These are phyloP conservation scores for Alternaria sp. DNA, from an alignment of 2,329 filamentous ascomycete genomes.

Conservation along the genomic window DNA sequence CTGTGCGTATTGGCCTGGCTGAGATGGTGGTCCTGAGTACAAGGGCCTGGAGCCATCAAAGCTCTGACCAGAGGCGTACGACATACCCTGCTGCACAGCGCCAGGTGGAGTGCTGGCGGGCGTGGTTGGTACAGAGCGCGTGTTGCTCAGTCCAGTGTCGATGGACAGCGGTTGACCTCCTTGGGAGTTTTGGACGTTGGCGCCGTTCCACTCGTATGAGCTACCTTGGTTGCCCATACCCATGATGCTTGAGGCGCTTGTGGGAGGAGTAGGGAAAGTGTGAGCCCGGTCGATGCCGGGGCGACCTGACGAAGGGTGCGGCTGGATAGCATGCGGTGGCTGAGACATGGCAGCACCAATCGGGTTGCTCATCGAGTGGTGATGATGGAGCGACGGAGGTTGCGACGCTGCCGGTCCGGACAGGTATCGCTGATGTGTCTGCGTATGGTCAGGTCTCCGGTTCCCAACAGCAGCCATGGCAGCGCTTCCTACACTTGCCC, in stretches of 20 bases:
- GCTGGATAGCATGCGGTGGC: constrained; percentile 68
- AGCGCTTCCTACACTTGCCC: constrained; percentile 74
- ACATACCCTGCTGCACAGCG: constrained; percentile 77
- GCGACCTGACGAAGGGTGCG: constrained; percentile 64
- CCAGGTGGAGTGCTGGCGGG: constrained; percentile 90
- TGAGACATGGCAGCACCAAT: constrained; percentile 69
- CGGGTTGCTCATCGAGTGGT: constrained; percentile 69
- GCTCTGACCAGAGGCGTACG: constrained; percentile 73
- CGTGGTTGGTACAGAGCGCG: constrained; percentile 88
- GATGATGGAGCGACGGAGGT: constrained; percentile 75
- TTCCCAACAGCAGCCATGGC: constrained; percentile 78
- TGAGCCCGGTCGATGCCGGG: constrained; percentile 80
- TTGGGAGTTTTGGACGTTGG: constrained; percentile 53
- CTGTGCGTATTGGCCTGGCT: constrained; percentile 74
- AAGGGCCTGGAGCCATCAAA: constrained; percentile 81
- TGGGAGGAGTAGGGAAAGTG: constrained; percentile 92
- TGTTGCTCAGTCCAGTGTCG: constrained; percentile 77
- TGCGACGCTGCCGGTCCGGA: constrained; percentile 64
- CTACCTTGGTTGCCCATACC: constrained; percentile 74
- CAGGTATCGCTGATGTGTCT: constrained; percentile 60
- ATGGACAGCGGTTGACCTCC: constrained; percentile 78
- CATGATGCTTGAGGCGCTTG: constrained; percentile 88
- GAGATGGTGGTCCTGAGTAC: constrained; percentile 73
- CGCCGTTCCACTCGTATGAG: constrained; percentile 78
- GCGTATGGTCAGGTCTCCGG: constrained; percentile 52